Evolutionary conservation across 2,329 filamentous ascomycete genomes (phyloP).

Genomic region (Botrytis aclada): DNA sequence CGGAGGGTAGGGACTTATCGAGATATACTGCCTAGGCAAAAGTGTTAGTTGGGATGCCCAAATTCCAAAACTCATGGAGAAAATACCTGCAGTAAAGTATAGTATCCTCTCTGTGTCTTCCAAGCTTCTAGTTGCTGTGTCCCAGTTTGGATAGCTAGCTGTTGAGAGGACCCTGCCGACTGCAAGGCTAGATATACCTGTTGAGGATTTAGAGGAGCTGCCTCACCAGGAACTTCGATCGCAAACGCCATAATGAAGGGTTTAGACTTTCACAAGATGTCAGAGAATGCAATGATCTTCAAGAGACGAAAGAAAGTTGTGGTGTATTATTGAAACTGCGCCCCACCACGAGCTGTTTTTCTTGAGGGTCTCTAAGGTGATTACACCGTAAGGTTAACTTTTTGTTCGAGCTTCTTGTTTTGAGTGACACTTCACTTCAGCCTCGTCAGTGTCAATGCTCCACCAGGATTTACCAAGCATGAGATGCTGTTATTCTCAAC

Average conservation of each 20-base stretch:
- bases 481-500: neutral
- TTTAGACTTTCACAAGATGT: neutral
- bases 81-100: slow-evolving; percentile 63
- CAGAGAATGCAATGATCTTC: slow-evolving; percentile 2
- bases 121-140: slow-evolving; percentile 68
- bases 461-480: neutral
- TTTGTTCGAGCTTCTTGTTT: slow-evolving; percentile 13
- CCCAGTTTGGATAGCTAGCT: slow-evolving; percentile 63
- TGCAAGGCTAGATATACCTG: slow-evolving; percentile 64
- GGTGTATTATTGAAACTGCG: slow-evolving; percentile 1
- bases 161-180: slow-evolving; percentile 59
- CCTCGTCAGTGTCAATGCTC: slow-evolving; percentile 1
- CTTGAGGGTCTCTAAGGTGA: slow-evolving; percentile 5
- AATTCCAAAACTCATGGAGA: neutral
- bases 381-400: neutral
- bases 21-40: slow-evolving; percentile 68
- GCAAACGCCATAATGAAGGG: slow-evolving; percentile 59
- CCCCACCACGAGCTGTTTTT: slow-evolving; percentile 18
- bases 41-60: neutral
- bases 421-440: slow-evolving; percentile 12
- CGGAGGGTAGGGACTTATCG: slow-evolving; percentile 69
- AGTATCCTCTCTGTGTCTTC: slow-evolving; percentile 66
- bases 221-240: slow-evolving; percentile 79
- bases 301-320: slow-evolving; percentile 3
- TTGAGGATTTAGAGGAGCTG: slow-evolving; percentile 63